A percentile compares a stretch with the other conserved stretches of the same genome.
These are phyloP conservation scores for Triadica sebifera DNA, from an alignment of 345 rosid genomes.

Conservation along the genomic window DNA sequence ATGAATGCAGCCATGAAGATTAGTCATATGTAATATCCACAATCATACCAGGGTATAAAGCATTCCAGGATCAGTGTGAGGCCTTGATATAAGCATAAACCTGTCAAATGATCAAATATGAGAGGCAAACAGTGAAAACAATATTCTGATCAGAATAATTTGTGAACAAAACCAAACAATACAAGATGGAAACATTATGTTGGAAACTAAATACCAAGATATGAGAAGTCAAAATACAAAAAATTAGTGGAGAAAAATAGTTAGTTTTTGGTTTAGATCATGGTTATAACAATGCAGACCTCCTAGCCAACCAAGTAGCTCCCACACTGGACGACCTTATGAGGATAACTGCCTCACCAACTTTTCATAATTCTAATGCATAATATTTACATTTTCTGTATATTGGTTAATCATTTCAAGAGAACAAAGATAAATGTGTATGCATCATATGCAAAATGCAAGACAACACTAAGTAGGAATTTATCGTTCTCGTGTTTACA, in stretches of 20 bases:
- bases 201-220: not conserved
- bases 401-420: not conserved
- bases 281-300: not conserved
- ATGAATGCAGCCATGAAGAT: not conserved
- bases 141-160: not conserved
- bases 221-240: not conserved
- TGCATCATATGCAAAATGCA: not conserved
- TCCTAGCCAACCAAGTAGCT: not conserved
- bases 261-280: slow-evolving; percentile 6
- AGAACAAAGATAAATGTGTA: not conserved
- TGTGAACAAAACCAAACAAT: not conserved
- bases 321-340: not conserved
- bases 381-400: not conserved
- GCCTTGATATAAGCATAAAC: slow-evolving; percentile 85
- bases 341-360: not conserved
- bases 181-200: not conserved
- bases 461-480: not conserved
- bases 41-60: slow-evolving; percentile 76
- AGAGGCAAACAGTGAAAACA: slow-evolving; percentile 7
- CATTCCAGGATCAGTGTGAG: slow-evolving; percentile 69
- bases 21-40: not conserved
- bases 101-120: slow-evolving; percentile 38
- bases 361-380: not conserved
- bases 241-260: not conserved
- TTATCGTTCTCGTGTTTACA: not conserved